Evolutionary conservation across 768 basidiomycete species (phyloP), one percentile per base, ranked within the genome.

Genomic region (Hortiboletus flavorubellus): DNA sequence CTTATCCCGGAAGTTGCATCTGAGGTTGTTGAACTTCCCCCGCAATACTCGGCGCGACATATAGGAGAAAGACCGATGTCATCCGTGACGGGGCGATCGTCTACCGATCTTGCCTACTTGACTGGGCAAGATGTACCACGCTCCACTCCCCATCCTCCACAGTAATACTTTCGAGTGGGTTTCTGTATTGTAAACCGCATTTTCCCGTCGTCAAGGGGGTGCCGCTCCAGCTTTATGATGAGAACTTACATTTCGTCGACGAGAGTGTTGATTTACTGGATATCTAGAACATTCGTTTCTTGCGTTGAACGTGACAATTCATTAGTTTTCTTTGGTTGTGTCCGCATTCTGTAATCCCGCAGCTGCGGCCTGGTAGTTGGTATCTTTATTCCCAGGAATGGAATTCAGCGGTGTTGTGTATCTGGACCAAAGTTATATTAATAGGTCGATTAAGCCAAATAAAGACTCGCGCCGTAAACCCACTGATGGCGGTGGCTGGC

Each of bases 21-120:
- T 16, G 86, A 77, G 7, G 71, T 87, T 21, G 77, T 89, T 7
- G 89, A 91, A 70, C 76, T 89, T n/a, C 89, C 89, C 29, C 88
- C 88, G 15, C 83, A 83, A 65, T 91, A 91, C 64, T 77, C 77
- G 26, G 85, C 82, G 56, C 73, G 79, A 21, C 37, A n/a, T 30
- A 15, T 51, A n/a, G 59, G 4, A 46, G 49, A 41, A 41, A 55
- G 64, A 51, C 57, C 67, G 3, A 21, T 52, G 41, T 58, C 66
- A n/a, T 59, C 51, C 8, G 38, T 26, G 21, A 55, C 60, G 14
- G 47, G 29, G 21, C 29, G 44, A 33, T 48, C 54, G 12, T 54
- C 55, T 31, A 48, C 56, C 26, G 44, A 54, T 40, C 49, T 59
- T 43, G 43, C 58, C 29, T 61, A 66, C 37, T 41, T 53, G 5